These are phyloP conservation scores for Serpula lacrymans DNA, from an alignment of 768 basidiomycete species.

Conservation along the genomic window DNA sequence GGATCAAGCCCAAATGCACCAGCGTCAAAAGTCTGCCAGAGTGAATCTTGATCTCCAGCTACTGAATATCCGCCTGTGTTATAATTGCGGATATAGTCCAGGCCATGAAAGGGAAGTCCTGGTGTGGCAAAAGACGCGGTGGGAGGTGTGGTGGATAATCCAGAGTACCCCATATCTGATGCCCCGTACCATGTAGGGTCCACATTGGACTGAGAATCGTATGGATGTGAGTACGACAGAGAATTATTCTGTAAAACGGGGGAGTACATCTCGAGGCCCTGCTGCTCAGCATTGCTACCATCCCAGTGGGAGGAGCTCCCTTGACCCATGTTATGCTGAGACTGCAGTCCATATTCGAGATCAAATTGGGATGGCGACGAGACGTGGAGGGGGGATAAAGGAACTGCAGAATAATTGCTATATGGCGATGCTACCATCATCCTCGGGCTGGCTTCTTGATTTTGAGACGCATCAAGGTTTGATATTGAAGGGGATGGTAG, in stretches of 20 bases:
- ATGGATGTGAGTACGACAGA: slow-evolving; percentile 41
- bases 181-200: slow-evolving; percentile 35
- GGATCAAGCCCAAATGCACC: slow-evolving; percentile 74
- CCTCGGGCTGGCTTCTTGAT: slow-evolving; percentile 54
- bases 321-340: slow-evolving; percentile 29
- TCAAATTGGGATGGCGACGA: slow-evolving; percentile 45
- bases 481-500: slow-evolving; percentile 68
- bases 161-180: slow-evolving; percentile 37
- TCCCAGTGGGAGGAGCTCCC: slow-evolving; percentile 39
- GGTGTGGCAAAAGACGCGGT: slow-evolving; percentile 64
- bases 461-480: slow-evolving; percentile 40
- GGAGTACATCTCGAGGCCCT: slow-evolving; percentile 43
- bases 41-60: slow-evolving; percentile 35
- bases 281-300: slow-evolving; percentile 34
- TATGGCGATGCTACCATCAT: slow-evolving; percentile 43
- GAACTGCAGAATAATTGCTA: slow-evolving; percentile 36
- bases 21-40: slow-evolving; percentile 66
- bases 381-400: slow-evolving; percentile 50
- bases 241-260: slow-evolving; percentile 31
- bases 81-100: slow-evolving; percentile 83
- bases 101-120: slow-evolving; percentile 79
- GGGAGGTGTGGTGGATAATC: slow-evolving; percentile 56
- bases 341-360: slow-evolving; percentile 51
- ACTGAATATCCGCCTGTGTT: slow-evolving; percentile 41
- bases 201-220: slow-evolving; percentile 38